Percentiles rank a stretch among this genome's conserved stretches.
These are phyloP conservation scores for Penicillium freii DNA, from an alignment of 2,329 filamentous ascomycete species.

Conservation along the genomic window DNA sequence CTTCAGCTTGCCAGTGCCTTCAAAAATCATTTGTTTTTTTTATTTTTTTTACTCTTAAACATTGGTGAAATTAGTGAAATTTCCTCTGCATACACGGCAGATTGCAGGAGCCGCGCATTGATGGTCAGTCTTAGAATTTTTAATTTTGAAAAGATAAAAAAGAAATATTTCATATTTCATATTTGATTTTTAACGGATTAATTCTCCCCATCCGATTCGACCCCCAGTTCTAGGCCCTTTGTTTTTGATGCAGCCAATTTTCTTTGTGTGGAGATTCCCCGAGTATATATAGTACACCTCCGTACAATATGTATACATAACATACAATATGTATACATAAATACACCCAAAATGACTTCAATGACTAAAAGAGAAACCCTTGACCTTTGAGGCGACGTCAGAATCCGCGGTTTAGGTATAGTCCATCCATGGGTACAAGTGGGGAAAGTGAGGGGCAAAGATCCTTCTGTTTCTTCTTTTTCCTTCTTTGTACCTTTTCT, in stretches of 20 bases:
- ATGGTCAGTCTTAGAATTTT: not conserved
- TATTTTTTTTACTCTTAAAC: not conserved
- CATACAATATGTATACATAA: not conserved
- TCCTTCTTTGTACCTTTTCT: not conserved
- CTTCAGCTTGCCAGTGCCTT: not conserved
- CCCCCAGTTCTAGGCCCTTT: not conserved
- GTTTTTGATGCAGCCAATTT: not conserved
- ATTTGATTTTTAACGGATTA: not conserved
- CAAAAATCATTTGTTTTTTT: too few species aligned
- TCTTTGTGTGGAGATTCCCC: not conserved
- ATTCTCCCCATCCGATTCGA: not conserved
- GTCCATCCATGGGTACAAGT: not conserved
- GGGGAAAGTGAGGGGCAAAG: not conserved
- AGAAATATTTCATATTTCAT: not conserved
- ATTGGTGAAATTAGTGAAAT: not conserved
- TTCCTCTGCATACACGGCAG: not conserved
- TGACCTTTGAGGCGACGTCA: constrained; percentile 6
- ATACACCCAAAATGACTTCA: too few species aligned
- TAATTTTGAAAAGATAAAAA: not conserved
- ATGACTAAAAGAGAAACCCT: not conserved
- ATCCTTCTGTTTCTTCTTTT: constrained; percentile 5
- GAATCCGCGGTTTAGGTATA: constrained; percentile 4
- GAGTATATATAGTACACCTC: not conserved
- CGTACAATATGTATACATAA: not conserved
- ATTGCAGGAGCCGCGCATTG: constrained; percentile 3